Base-by-base conservation (phyloP, 768 basidiomycete species). In the Ramaria sp. region DNA sequence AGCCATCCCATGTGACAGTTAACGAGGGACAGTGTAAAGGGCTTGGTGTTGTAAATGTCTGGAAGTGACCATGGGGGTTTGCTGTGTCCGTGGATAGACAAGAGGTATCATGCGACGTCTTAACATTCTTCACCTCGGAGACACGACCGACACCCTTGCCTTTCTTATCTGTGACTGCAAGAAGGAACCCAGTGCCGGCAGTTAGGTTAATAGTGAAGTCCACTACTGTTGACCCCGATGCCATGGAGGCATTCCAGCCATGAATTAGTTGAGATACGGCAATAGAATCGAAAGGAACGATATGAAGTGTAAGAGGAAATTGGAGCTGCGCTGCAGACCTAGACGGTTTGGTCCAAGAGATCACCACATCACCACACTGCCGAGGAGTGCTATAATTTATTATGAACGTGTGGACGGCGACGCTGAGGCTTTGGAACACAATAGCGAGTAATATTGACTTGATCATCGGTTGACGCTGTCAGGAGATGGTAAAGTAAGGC, bases 311-410 rank as follows among this genome's bases (percentile, higher is more conserved):
- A 30, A 55, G 37, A 10, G 53, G 53, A 37, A 47, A 55, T 47
- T 45, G 28, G 24, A 55, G 45, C 27, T 55, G 42, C 16, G 24
- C 53, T 25, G 42, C 38, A 42, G 41, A 3, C 22, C 27, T 47
- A 55, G 53, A 25, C 13, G 16, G 34, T 36, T 34, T 25, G 10
- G 42, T 37, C 53, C 53, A 55, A 48, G 53, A 18, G n/a, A 55
- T 34, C 44, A 16, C 20, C 6, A 55, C 43, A 27, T 7, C 37
- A 20, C 53, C 43, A 42, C 53, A 55, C 45, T 55, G 53, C 43
- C 47, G 42, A 55, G 53, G 25, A 32, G 25, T 25, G 24, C 44
- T 48, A 13, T 16, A 55, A 34, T 16, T 27, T n/a, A 55, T 28
- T 9, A 30, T 34, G 28, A 47, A 48, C 18, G 53, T 25, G 34